Evolutionary conservation across 2,329 filamentous ascomycete species (phyloP).

Genomic region (Teratosphaeria viscida): DNA sequence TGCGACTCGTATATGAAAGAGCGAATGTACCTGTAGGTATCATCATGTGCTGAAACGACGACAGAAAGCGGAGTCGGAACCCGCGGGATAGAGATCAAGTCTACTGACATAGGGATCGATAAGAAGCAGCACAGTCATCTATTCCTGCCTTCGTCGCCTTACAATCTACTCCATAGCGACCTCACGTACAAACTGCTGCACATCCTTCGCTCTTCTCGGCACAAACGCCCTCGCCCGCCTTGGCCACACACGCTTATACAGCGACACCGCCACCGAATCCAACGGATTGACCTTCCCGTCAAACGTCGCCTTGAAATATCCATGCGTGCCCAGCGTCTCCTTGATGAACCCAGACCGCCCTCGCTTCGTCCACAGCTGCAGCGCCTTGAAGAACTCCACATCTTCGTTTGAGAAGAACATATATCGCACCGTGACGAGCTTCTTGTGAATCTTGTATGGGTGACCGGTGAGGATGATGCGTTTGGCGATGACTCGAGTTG

Average conservation of each 20-base stretch:
- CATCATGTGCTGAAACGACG: not conserved
- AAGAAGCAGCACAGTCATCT: not conserved
- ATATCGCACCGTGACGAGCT: constrained; percentile 90
- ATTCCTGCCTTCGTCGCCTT: not conserved
- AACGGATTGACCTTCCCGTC: constrained; percentile 93
- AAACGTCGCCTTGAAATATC: constrained; percentile 99
- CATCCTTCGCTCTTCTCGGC: constrained; percentile 3
- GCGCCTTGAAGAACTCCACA: constrained; percentile 92
- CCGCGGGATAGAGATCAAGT: not conserved
- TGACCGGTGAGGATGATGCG: constrained; percentile 89
- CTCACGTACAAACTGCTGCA: constrained; percentile 5
- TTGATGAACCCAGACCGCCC: constrained; percentile 87
- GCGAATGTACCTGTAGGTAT: no score
- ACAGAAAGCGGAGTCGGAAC: not conserved
- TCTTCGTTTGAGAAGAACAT: constrained; percentile 99
- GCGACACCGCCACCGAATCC: constrained; percentile 80
- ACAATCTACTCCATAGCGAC: not conserved
- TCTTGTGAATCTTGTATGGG: constrained; percentile 98
- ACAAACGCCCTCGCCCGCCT: constrained; percentile 30
- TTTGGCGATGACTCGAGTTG: constrained; percentile 76
- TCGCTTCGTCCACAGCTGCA: constrained; percentile 87
- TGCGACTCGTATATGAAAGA: no score
- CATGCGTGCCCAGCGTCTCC: constrained; percentile 88
- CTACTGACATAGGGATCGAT: not conserved
- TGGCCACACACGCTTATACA: constrained; percentile 50